Base-by-base conservation (phyloP, 352 stramenopile species). In the Phytophthora ramorum region DNA sequence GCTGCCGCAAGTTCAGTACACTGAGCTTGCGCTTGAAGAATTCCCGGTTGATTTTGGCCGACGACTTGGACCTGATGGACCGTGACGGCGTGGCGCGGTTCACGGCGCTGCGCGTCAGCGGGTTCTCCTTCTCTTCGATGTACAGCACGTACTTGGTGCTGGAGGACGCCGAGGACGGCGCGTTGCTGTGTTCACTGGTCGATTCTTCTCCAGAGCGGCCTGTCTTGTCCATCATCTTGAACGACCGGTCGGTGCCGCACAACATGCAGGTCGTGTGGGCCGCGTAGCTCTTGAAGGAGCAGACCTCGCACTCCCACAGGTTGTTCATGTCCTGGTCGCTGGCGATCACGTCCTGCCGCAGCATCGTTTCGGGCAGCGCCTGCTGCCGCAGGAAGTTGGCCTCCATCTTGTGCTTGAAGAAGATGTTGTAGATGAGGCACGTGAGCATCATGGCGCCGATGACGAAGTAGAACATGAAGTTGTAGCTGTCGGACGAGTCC, bases 231-330 rank as follows among this genome's bases (percentile, higher is more conserved):
- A 94, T 61, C 49, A 94, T 63, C 45, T 76, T 85, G 57, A 94
- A 94, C 0, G 81, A 83, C 35, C 83, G 63, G 47, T 97, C 89
- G 0, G 85, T 97, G 41, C 92, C 92, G 63, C 92, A 98, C 14
- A 98, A 69, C 77, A 95, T 95, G 70, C 92, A 98, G 8, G 80
- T 93, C 59, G 87, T 76, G 56, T 94, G 90, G 0, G 86, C 81
- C 16, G 94, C 85, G 67, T 96, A 93, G 73, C 93, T 98, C 71
- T 97, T 96, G 65, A 98, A 98, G 34, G 79, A 91, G 62, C 92
- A 98, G n/a, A 98, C 90, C n/a, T 93, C 85, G 63, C 92, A 98
- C 54, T 93, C 84, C 92, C 92, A 98, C 9, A 96, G 59, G 14
- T 77, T 83, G 38, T 83, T 92, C 77, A 94, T 93, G 55, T 93